Evolutionary conservation across 2,329 filamentous ascomycete species (phyloP).

Genomic region (Ophiocordyceps camponoti-leonardi): DNA sequence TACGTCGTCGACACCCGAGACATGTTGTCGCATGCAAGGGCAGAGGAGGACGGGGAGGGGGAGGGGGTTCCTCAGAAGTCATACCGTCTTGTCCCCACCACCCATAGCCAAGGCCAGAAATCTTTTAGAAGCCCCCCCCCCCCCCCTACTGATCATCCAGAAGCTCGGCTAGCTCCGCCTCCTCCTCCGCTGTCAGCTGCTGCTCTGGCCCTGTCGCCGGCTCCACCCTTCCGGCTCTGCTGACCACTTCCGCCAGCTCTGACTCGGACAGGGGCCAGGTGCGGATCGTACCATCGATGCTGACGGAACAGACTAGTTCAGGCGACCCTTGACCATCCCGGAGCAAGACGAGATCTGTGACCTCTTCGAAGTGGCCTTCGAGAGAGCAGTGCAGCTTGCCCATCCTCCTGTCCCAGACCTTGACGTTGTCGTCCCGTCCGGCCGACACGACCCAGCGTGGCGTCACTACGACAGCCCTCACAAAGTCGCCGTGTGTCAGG

Average conservation of each 20-base stretch:
- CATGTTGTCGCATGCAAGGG: background rate
- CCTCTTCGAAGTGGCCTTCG: conserved; percentile 80
- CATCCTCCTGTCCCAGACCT: conserved; percentile 66
- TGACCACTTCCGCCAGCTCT: conserved; percentile 30
- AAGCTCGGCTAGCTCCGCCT: conserved; percentile 78
- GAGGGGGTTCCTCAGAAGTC: background rate
- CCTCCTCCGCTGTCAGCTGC: conserved; percentile 70
- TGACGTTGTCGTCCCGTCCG: conserved; percentile 79
- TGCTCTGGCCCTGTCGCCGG: conserved; percentile 25
- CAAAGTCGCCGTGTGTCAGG: conserved; percentile 74
- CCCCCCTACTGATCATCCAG: conserved; percentile 47
- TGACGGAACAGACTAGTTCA: conserved; percentile 55
- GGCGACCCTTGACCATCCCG: conserved; percentile 15
- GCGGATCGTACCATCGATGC: conserved; percentile 79
- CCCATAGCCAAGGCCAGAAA: too few relatives aligned
- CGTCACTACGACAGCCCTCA: conserved; percentile 61
- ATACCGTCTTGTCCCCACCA: background rate
- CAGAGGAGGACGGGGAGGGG: too few relatives aligned
- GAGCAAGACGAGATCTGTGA: conserved; percentile 61
- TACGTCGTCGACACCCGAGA: background rate
- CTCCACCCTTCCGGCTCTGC: conserved; percentile 30
- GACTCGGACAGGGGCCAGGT: conserved; percentile 60
- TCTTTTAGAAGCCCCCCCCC: background rate
- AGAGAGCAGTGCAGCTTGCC: conserved; percentile 60
- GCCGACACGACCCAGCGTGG: conserved; percentile 72